phyloP scores from a whole-genome alignment of 2,329 filamentous ascomycete genomes.

The Phaeoacremonium minimum region DNA sequence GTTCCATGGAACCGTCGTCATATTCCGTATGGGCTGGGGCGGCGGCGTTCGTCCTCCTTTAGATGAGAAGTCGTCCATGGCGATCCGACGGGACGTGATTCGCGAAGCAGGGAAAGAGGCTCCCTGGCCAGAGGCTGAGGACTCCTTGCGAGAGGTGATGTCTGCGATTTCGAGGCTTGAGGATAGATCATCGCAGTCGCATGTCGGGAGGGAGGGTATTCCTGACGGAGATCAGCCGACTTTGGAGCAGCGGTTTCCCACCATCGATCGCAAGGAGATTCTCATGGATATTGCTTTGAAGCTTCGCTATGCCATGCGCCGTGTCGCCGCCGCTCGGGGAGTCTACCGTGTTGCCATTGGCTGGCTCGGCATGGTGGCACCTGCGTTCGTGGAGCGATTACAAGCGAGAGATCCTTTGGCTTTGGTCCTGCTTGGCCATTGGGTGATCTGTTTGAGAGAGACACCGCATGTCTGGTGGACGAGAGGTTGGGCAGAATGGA shows the following conservation, averaged over 20 bases:
- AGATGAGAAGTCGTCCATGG: not conserved
- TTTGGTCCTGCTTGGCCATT: not conserved
- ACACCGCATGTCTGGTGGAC: not conserved
- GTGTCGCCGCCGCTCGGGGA: not conserved
- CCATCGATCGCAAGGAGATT: not conserved
- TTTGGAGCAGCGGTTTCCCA: not conserved
- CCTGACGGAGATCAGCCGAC: not conserved
- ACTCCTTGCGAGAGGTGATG: not conserved
- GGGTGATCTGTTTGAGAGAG: not conserved
- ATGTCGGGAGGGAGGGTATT: not conserved
- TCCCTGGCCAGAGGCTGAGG: not conserved
- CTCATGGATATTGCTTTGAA: not conserved
- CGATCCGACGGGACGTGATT: not conserved
- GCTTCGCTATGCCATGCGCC: not conserved
- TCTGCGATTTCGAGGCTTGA: not conserved
- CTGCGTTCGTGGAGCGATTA: not conserved
- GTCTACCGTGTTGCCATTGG: not conserved
- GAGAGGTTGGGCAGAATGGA: constrained; percentile 2
- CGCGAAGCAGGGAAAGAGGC: not conserved
- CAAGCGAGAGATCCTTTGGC: not conserved
- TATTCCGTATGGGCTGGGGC: not conserved
- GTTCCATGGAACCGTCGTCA: not conserved
- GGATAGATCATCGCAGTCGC: not conserved
- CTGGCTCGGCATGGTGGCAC: not conserved
- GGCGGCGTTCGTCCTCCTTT: not conserved